Conservation (phyloP, 441 rosid genomes). For the Rhodomyrtus psidioides region DNA sequence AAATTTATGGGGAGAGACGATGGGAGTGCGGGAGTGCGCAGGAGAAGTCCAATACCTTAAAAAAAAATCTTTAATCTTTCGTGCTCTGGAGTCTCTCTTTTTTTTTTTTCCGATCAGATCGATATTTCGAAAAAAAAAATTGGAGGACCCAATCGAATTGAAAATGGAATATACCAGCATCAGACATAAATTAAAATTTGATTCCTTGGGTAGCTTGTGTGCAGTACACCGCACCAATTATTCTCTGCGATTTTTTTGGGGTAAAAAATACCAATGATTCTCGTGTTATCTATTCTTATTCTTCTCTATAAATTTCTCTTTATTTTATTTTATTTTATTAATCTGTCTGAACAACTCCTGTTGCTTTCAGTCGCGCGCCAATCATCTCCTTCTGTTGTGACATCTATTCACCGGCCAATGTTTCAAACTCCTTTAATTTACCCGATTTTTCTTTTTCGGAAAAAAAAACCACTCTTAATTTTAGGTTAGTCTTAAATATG, state of each 20-base stretch:
- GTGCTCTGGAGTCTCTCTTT: neutral
- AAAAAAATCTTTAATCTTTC: neutral
- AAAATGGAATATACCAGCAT: neutral
- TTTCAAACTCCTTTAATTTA: too few relatives aligned
- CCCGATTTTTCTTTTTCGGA: too few relatives aligned
- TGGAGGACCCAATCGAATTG: neutral
- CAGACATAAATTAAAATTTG: neutral
- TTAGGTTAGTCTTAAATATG: too few relatives aligned
- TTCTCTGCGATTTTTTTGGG: neutral
- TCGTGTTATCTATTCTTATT: neutral
- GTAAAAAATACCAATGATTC: neutral
- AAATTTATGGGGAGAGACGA: accelerated
- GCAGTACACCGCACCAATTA: neutral
- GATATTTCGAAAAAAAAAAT: neutral
- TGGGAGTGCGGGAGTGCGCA: too few relatives aligned
- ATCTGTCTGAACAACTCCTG: neutral
- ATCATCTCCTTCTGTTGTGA: neutral
- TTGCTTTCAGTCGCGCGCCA: neutral
- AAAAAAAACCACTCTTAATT: too few relatives aligned
- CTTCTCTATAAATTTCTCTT: neutral
- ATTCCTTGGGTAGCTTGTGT: neutral
- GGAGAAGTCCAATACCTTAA: too few relatives aligned
- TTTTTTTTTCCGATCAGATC: neutral
- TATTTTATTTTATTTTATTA: neutral
- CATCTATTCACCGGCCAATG: neutral